Conservation (phyloP, 1,284 basidiomycete genomes). For the Tilletia setariae region DNA sequence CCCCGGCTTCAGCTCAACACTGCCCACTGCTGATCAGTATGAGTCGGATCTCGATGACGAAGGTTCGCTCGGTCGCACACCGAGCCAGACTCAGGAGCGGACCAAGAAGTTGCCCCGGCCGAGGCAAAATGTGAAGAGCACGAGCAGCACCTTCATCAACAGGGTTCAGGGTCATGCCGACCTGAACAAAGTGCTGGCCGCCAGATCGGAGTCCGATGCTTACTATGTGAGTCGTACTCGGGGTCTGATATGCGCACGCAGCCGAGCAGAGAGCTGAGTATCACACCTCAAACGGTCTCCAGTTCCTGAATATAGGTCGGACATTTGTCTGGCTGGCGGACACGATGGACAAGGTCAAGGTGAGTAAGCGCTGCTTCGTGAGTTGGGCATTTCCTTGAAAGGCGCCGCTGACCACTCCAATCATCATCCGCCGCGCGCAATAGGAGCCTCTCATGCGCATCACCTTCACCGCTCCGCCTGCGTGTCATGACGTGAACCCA, state of each 20-base stretch:
- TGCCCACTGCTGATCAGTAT: neutral
- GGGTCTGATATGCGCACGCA: neutral
- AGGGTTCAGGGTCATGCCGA: constrained; percentile 76
- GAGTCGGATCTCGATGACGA: neutral
- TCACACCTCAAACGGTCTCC: neutral
- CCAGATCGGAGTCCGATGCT: constrained; percentile 64
- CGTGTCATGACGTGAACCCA: constrained; percentile 80
- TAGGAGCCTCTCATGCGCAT: constrained; percentile 82
- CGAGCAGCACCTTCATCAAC: constrained; percentile 82
- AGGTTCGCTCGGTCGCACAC: neutral
- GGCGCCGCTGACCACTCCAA: neutral
- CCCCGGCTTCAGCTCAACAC: neutral
- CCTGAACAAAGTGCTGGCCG: constrained; percentile 65
- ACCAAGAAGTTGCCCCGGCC: constrained; percentile 61
- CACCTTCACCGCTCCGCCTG: constrained; percentile 74
- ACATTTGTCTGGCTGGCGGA: constrained; percentile 43
- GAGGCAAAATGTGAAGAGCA: constrained; percentile 80
- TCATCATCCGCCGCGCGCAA: constrained; percentile 11
- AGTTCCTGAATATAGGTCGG: constrained; percentile 40
- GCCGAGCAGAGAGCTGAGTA: neutral
- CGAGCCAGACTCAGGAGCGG: constrained; percentile 17
- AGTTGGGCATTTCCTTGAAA: neutral
- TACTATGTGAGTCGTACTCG: constrained; percentile 22
- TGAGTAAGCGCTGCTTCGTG: constrained; percentile 10
- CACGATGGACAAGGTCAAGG: constrained; percentile 33